A percentile compares a stretch with the other conserved stretches of the same genome.
Conservation (phyloP, 805 yeast species). For the Pichia phayaonensis region DNA sequence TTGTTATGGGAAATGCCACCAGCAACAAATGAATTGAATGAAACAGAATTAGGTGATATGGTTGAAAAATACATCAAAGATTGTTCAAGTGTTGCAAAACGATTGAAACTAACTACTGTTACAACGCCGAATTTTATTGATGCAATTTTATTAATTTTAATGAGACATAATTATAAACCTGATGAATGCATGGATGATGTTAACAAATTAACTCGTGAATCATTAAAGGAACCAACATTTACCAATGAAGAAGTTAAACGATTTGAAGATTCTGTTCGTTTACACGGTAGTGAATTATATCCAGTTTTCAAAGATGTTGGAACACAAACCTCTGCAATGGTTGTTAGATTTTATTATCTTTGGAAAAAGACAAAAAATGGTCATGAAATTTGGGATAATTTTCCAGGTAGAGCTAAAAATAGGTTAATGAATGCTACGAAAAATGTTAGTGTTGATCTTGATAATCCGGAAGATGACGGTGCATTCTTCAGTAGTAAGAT, state of each 20-base stretch:
- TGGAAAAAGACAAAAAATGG: slow-evolving; percentile 89
- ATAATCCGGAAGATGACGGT: slow-evolving; percentile 62
- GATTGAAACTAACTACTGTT: slow-evolving; percentile 41
- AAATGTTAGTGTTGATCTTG: slow-evolving; percentile 37
- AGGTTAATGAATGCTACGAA: slow-evolving; percentile 33
- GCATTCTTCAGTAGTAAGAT: slow-evolving; percentile 54
- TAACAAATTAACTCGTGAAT: slow-evolving; percentile 42
- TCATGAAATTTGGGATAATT: slow-evolving; percentile 73
- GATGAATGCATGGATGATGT: slow-evolving; percentile 41
- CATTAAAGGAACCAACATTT: slow-evolving; percentile 73
- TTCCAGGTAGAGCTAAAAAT: slow-evolving; percentile 60
- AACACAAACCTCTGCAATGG: slow-evolving; percentile 65
- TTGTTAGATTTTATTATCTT: slow-evolving; percentile 79
- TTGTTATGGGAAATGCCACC: slow-evolving; percentile 56
- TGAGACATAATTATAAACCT: slow-evolving; percentile 45
- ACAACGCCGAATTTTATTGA: slow-evolving; percentile 81
- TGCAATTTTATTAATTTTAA: slow-evolving; percentile 48
- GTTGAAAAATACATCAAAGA: slow-evolving; percentile 45
- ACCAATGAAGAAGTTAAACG: slow-evolving; percentile 49
- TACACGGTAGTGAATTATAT: slow-evolving; percentile 71
- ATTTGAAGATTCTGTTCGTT: slow-evolving; percentile 69
- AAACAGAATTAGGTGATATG: slow-evolving; percentile 13
- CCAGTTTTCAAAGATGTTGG: slow-evolving; percentile 67
- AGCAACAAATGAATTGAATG: not conserved
- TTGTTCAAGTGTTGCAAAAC: slow-evolving; percentile 51